Evolutionary conservation across 2,329 filamentous ascomycete species (phyloP).

Genomic region (Phoma sp.): DNA sequence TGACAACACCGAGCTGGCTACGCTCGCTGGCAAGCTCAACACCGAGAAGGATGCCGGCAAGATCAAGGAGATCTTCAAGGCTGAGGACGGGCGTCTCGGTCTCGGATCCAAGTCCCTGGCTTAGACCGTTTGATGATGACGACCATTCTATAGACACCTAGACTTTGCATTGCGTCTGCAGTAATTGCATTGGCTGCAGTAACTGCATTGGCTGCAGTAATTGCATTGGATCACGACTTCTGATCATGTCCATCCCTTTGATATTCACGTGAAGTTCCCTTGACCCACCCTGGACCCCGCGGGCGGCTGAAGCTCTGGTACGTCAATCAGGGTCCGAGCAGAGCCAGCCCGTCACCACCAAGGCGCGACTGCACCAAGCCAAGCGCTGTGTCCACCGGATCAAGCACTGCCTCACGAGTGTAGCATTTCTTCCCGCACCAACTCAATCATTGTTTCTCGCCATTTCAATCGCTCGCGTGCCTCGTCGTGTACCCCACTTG

Average conservation of each 20-base stretch:
- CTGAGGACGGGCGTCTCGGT: slow-evolving; percentile 79
- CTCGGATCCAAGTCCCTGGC: slow-evolving; percentile 73
- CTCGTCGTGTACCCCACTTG: slow-evolving; percentile 7
- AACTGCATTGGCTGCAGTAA: slow-evolving; percentile 7
- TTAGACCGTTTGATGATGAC: slow-evolving; percentile 21
- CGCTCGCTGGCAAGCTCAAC: slow-evolving; percentile 80
- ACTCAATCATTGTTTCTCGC: neutral
- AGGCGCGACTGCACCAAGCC: slow-evolving; percentile 21
- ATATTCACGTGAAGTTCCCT: slow-evolving; percentile 6
- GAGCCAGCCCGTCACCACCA: slow-evolving; percentile 7
- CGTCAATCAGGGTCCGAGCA: slow-evolving; percentile 11
- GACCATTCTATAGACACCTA: slow-evolving; percentile 27
- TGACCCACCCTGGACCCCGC: slow-evolving; percentile 5
- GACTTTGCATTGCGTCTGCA: slow-evolving; percentile 17
- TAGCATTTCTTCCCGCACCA: neutral
- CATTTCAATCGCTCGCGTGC: slow-evolving; percentile 4
- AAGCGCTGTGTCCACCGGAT: slow-evolving; percentile 32
- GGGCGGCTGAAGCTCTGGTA: slow-evolving; percentile 10
- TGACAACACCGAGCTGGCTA: slow-evolving; percentile 88
- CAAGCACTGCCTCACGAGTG: slow-evolving; percentile 18
- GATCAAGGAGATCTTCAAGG: slow-evolving; percentile 84
- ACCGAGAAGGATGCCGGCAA: slow-evolving; percentile 78
- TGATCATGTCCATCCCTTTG: too few species aligned
- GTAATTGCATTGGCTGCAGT: slow-evolving; percentile 6
- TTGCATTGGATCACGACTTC: neutral